Percentiles rank a stretch among this genome's conserved stretches.
phyloP scores from a whole-genome alignment of 164 flowering plant genomes.

The Berberis thunbergii region DNA sequence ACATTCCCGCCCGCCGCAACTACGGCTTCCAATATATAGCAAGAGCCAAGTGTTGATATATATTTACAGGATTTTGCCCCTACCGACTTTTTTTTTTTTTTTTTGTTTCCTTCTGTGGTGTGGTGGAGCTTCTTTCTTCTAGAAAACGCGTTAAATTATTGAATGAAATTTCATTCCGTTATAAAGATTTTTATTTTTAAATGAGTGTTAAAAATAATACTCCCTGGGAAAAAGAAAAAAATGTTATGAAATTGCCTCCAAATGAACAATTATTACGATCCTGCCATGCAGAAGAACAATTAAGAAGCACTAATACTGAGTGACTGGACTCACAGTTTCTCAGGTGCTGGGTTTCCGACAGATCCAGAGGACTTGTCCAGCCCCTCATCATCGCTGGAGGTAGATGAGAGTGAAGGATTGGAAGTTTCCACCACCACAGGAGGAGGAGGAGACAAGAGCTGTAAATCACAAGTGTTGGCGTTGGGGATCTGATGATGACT shows the following conservation, averaged over 20 bases:
- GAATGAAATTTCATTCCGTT: no score
- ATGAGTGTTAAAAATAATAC: no score
- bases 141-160: background rate
- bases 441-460: constrained; percentile 2
- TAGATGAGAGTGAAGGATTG: constrained; percentile 6
- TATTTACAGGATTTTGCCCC: constrained; percentile 7
- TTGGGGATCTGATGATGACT: constrained; percentile 1
- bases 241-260: background rate
- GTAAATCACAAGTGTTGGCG: constrained; percentile 12
- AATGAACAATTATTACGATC: constrained; percentile 18
- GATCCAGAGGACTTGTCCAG: constrained; percentile 48
- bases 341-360: constrained; percentile 29
- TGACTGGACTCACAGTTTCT: constrained; percentile 55
- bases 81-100: constrained; percentile 3
- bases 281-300: constrained; percentile 4
- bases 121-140: background rate
- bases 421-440: background rate
- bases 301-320: background rate
- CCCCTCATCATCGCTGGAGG: constrained; percentile 39
- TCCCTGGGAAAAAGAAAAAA: background rate
- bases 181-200: no score
- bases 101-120: no score
- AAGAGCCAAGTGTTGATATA: background rate
- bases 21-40: constrained; percentile 17
- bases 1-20: constrained; percentile 57